Evolutionary conservation across 2,329 filamentous ascomycete genomes (phyloP), one percentile per base, ranked within the genome.

Genomic region (Colletotrichum sp.): DNA sequence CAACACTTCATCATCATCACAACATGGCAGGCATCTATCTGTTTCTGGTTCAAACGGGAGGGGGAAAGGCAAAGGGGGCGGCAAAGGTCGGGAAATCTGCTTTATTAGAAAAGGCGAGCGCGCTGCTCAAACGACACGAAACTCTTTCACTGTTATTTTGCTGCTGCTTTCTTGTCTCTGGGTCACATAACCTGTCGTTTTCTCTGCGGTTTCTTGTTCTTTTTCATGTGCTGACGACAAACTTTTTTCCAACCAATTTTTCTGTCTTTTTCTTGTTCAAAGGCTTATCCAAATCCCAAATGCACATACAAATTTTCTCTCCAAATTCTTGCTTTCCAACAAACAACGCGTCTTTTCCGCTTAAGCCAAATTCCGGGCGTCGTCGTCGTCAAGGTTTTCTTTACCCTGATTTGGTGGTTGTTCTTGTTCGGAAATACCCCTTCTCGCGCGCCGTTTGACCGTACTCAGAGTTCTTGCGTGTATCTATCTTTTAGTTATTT

Each of bases 61-160:
- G 38, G 38, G n/a, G 43, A 52, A 52, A 21, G 43, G 43, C 43
- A 48, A 48, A 13, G 43, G 18, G n/a, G 43, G 43, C 43, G 55
- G 66, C 21, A n/a, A 21, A 9, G 43, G 62, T 18, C 18, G 52
- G 70, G 28, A 75, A 32, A 67, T 52, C 32, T 75, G 55, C 32
- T 55, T 56, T 67, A 52, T 52, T 68, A 60, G 70, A 64, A 72
- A 26, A 60, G 70, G 70, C 73, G 70, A 75, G 73, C 73, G 73
- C 73, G 64, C 73, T 73, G 73, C 73, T 75, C 73, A 65, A 30
- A 75, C 64, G 73, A 64, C 58, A 75, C 62, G 70, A 73, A 26
- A 36, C 16, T 61, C 18, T 55, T 48, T 48, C 18, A 48, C 18
- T 18, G 12, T 66, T 68, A 28, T 52, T 61, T 36, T 68, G 38